Evolutionary conservation across 2,329 filamentous ascomycete species (phyloP).

Genomic region (Malbranchea zuffiana): DNA sequence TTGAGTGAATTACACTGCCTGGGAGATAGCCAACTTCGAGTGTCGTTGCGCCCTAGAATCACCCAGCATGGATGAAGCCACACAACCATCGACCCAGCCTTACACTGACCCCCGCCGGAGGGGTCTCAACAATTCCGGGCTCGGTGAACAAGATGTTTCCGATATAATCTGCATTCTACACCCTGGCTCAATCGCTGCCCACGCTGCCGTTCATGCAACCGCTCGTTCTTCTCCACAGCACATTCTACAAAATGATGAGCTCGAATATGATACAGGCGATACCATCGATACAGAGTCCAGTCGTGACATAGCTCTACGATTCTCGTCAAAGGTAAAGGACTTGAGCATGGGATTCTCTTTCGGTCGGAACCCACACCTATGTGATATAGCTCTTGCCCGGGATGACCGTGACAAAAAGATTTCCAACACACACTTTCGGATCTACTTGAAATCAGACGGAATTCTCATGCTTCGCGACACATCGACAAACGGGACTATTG

Average conservation of each 20-base stretch:
- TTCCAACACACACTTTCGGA: conserved; percentile 93
- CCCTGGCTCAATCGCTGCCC: conserved; percentile 62
- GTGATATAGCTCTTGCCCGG: conserved; percentile 62
- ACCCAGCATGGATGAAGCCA: conserved; percentile 33
- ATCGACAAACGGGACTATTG: conserved; percentile 90
- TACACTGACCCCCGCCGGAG: conserved; percentile 69
- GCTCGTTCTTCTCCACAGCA: conserved; percentile 45
- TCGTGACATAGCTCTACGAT: conserved; percentile 61
- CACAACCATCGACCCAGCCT: conserved; percentile 61
- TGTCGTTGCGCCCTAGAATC: background rate
- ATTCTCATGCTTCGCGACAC: conserved; percentile 85
- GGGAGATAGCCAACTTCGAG: too few relatives aligned
- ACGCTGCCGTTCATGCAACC: conserved; percentile 54
- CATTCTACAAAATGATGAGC: conserved; percentile 42
- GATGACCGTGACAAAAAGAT: conserved; percentile 59
- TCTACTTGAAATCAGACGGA: conserved; percentile 76
- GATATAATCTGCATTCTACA: conserved; percentile 86
- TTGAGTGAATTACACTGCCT: too few relatives aligned
- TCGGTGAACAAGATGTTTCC: conserved; percentile 69
- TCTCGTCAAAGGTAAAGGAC: conserved; percentile 63
- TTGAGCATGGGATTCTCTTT: conserved; percentile 69
- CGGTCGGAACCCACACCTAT: conserved; percentile 60
- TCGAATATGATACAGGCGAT: conserved; percentile 32
- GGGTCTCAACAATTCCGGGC: conserved; percentile 69
- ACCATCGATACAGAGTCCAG: conserved; percentile 19